These are phyloP conservation scores for Pythium utonaiense DNA, from an alignment of 352 stramenopile species.

Conservation along the genomic window DNA sequence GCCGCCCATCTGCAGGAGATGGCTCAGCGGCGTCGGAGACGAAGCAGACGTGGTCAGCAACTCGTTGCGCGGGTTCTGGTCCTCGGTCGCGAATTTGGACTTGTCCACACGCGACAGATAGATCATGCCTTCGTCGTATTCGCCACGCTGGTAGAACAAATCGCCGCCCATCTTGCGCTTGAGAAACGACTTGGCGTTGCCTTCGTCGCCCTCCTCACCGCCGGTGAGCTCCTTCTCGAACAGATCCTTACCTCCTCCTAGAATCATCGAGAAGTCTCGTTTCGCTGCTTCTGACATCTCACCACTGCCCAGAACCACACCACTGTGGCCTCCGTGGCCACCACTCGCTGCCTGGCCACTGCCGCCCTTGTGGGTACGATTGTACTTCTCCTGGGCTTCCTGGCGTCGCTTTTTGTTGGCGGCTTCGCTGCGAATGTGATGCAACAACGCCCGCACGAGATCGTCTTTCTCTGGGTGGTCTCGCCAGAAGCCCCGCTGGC, in stretches of 20 bases:
- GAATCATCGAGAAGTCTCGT: conserved; percentile 61
- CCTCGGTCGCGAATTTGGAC: conserved; percentile 55
- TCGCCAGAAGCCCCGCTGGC: conserved; percentile 86
- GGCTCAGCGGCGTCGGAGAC: conserved; percentile 40
- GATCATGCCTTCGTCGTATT: conserved; percentile 84
- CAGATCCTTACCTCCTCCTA: conserved; percentile 27
- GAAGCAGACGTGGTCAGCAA: conserved; percentile 42
- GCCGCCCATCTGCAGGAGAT: conserved; percentile 40
- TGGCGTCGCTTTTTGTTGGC: conserved; percentile 77
- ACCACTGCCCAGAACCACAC: conserved; percentile 6
- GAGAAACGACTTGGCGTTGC: conserved; percentile 17
- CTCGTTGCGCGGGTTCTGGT: conserved; percentile 50
- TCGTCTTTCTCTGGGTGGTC: conserved; percentile 90
- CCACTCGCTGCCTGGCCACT: background rate
- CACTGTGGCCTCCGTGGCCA: conserved; percentile 4
- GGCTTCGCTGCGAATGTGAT: conserved; percentile 81
- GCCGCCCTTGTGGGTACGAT: conserved; percentile 21
- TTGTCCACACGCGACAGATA: conserved; percentile 82
- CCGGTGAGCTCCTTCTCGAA: background rate
- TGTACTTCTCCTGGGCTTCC: conserved; percentile 79
- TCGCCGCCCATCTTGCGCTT: conserved; percentile 49
- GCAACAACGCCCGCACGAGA: conserved; percentile 78
- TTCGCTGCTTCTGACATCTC: conserved; percentile 34
- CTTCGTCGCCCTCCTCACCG: background rate
- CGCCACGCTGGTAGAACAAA: conserved; percentile 81